Conservation (phyloP, 352 stramenopile species). For the Globisporangium polare region DNA sequence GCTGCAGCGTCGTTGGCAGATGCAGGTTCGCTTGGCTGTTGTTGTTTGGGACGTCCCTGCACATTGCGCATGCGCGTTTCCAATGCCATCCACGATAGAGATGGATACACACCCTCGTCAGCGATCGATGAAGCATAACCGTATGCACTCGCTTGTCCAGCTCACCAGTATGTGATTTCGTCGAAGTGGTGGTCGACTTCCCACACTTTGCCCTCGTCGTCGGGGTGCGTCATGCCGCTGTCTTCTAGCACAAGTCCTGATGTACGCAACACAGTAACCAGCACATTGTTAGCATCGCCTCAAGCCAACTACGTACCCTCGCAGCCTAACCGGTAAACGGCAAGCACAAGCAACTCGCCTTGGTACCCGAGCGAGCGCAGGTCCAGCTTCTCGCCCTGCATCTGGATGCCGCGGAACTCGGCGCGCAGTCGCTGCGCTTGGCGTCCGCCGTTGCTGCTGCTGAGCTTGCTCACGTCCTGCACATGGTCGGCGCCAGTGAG, state of each 20-base stretch:
- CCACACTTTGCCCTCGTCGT: constrained; percentile 69
- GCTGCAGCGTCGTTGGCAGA: constrained; percentile 41
- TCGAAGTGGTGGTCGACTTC: constrained; percentile 79
- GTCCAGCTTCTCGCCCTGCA: constrained; percentile 44
- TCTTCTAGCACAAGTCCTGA: constrained; percentile 64
- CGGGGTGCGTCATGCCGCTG: constrained; percentile 42
- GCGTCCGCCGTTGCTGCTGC: constrained; percentile 4
- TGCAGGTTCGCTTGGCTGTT: constrained; percentile 46
- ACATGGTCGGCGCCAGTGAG: constrained; percentile 23
- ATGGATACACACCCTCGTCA: not conserved
- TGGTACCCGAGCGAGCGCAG: constrained; percentile 41
- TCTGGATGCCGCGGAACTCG: constrained; percentile 68
- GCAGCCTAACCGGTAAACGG: no score
- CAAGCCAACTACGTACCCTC: no score
- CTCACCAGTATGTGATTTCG: constrained; percentile 62
- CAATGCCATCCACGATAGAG: not conserved
- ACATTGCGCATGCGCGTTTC: not conserved
- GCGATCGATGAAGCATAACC: not conserved
- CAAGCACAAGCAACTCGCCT: constrained; percentile 20
- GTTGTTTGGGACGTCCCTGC: constrained; percentile 59
- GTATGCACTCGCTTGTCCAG: not conserved
- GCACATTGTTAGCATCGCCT: not conserved
- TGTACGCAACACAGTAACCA: not conserved
- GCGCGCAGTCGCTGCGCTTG: constrained; percentile 27
- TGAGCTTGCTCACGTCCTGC: constrained; percentile 23